Base-by-base conservation (phyloP, 1,284 basidiomycete genomes). In the Gymnopus androsaceus region DNA sequence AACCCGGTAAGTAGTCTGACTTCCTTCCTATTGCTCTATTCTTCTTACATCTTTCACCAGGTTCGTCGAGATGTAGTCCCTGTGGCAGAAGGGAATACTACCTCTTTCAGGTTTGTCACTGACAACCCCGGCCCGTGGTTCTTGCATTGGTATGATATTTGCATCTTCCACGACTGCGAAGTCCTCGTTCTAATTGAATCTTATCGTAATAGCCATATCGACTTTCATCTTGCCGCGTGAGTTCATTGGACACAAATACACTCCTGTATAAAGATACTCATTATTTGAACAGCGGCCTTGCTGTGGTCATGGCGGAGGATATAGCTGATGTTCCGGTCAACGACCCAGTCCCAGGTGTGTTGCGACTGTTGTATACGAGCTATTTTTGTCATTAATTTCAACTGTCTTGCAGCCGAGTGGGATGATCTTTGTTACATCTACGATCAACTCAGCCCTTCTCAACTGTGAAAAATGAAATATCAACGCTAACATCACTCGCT, bases 251-350 rank as follows among this genome's bases (percentile, higher is more conserved):
- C n/a, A 15, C 30, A 28, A 4, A 30, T 30, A 5, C 27, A 2
- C 3, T n/a, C n/a, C n/a, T n/a, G n/a, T n/a, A n/a, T n/a, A n/a
- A n/a, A 31, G 19, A n/a, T 25, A 6, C 21, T 36, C 2, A 33
- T 14, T 17, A 25, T n/a, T 30, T 14, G 15, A 17, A 8, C 38
- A 75, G 73, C 27, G 75, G 75, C n/a, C 66, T 76, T 23, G 74
- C 75, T 14, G 65, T 76, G 28, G 75, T 76, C 3, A 71, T 77
- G 42, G 74, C 73, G 2, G 73, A 77, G 59, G 68, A 75, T 55
- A 57, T 66, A 3, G 55, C 51, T 15, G 59, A 56, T 7, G 58
- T 69, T 17, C 48, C 59, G 17, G 48, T 54, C 19, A 57, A 59
- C 9, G 42, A 47, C 17, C 61, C 62, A 11, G 48, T 63, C 45